A percentile compares a stretch with the other conserved stretches of the same genome.
These are phyloP conservation scores for Phytophthora cactorum DNA, from an alignment of 352 stramenopile genomes.

Conservation along the genomic window DNA sequence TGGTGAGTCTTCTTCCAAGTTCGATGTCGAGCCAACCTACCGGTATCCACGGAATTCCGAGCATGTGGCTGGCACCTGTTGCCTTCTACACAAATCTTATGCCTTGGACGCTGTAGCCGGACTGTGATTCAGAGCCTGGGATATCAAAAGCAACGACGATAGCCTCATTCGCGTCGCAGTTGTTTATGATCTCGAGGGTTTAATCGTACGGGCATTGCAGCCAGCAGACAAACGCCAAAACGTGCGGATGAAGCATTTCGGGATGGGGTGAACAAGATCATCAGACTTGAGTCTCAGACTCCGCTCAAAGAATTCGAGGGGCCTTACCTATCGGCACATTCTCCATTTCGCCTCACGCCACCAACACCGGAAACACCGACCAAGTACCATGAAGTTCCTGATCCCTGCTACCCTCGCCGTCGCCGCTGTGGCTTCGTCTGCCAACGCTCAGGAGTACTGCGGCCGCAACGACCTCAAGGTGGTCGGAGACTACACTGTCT, in stretches of 20 bases:
- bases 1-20: not conserved
- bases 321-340: constrained; percentile 11
- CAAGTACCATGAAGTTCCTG: constrained; percentile 27
- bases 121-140: not conserved
- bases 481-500: too few species aligned
- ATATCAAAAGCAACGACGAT: constrained; percentile 13
- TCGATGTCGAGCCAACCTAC: not conserved
- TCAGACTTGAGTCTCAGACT: not conserved
- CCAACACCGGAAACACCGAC: constrained; percentile 4
- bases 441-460: constrained; percentile 29
- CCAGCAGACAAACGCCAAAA: not conserved
- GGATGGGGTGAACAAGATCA: constrained; percentile 10
- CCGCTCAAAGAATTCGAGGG: not conserved
- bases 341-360: constrained; percentile 15
- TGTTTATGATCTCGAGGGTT: constrained; percentile 14
- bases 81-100: constrained; percentile 1
- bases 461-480: too few species aligned
- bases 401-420: constrained; percentile 16
- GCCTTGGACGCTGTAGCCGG: not conserved
- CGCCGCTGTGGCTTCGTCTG: constrained; percentile 20
- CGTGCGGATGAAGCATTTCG: constrained; percentile 12
- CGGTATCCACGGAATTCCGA: not conserved
- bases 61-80: constrained; percentile 1
- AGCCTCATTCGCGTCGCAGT: constrained; percentile 15
- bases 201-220: not conserved